Base-by-base conservation (phyloP, 495 filamentous ascomycete species). In the Xylaria castorea region DNA sequence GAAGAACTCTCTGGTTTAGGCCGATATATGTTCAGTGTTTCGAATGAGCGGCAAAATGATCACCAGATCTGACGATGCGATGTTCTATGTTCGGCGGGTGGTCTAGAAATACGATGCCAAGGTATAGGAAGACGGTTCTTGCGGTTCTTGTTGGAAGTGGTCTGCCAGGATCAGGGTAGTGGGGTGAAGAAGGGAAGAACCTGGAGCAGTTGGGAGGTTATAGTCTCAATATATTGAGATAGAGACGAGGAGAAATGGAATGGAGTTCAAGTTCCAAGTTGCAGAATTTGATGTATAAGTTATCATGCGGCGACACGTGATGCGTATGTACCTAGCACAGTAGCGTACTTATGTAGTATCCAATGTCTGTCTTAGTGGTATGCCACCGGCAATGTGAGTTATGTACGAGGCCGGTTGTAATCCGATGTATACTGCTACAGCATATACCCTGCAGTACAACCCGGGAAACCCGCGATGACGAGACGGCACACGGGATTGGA, bases 201-300 rank as follows among this genome's bases (percentile, higher is more conserved):
- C 30, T n/a, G 32, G 30, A 8, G 55, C 30, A 60, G 8, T 22
- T 27, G 32, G 58, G 20, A 61, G 22, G 32, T 38, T 38, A 36
- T 64, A 25, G 20, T 61, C 20, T 36, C 58, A 61, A 61, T 61
- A 36, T 57, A n/a, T 3, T 11, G 0, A 46, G 22, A 30, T 30
- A 20, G 30, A 42, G 61, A 64, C 61, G 36, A 64, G 61, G 38
- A 44, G 30, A 1, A 44, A 12, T 44, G 61, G 61, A 44, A 25
- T 18, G 61, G 61, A 64, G 22, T 11, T 27, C 1, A 44, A 44
- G 38, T 44, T 3, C 16, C 1, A 20, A 64, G 38, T 44, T 5
- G 61, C 22, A 44, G 38, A n/a, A 27, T 42, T 27, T 64, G 61
- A 30, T 20, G 61, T 64, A 64, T 64, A 64, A 64, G 61, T 64